Base-by-base conservation (phyloP, 208 protist species). In the Leishmania tropica region DNA sequence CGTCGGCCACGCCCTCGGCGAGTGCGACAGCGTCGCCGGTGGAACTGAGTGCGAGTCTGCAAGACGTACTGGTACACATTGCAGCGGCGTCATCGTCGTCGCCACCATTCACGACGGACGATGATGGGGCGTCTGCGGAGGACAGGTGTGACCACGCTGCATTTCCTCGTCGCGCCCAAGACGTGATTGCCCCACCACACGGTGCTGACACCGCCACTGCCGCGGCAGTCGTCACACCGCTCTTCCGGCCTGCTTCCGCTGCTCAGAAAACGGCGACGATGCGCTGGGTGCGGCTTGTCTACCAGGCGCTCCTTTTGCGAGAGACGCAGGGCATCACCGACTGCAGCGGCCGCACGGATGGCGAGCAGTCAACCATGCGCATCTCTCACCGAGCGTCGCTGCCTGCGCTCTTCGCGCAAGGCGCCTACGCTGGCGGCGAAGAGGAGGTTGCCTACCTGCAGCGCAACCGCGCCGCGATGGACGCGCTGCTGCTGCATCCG, bases 401-500 rank as follows among this genome's bases (percentile, higher is more conserved):
- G 19, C 94, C 94, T 1, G 83, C 89, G 28, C 78, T 96, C 47
- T 97, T 95, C 85, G 85, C 90, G 8, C 90, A 97, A 31, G 92
- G 94, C 45, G 90, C 80, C 21, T 93, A 93, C 78, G 90, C 88
- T 13, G 94, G 94, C 37, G 87, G 91, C 1, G 64, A 78, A 47
- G 58, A 81, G 21, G 91, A 96, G 82, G 88, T 97, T 77, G 85
- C 79, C 15, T 97, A 97, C 79, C 79, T 97, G 79, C 86, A 89
- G 76, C 85, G 83, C 60, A 97, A 97, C 75, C 86, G 83, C 37
- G 79, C 83, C 19, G 94, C 94, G 3, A 80, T 96, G 80, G 91
- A 97, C 78, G 92, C 92, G 74, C 47, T 97, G 53, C 83, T 97
- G 67, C 87, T 97, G 79, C 91, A 92, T 79, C 91, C 94, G 8